phyloP scores from a whole-genome alignment of 2,329 filamentous ascomycete genomes.

The Fusarium anthophilum region DNA sequence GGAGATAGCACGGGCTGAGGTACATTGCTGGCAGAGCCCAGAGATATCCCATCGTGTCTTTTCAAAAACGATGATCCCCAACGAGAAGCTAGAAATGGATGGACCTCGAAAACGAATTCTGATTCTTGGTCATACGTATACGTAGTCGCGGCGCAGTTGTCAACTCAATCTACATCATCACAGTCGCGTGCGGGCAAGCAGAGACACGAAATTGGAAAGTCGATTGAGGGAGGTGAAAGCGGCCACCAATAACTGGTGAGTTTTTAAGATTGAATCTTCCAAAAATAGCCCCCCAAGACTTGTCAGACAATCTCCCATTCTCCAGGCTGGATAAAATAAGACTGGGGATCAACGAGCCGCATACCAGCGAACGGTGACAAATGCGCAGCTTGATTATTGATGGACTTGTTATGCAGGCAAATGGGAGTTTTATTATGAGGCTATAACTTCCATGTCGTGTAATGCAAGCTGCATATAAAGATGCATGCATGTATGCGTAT shows the following conservation, averaged over 20 bases:
- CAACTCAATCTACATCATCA: not conserved
- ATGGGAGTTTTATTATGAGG: not conserved
- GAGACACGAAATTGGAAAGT: not conserved
- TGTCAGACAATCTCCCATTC: constrained; percentile 27
- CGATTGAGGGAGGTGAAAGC: constrained; percentile 2
- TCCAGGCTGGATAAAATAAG: constrained; percentile 7
- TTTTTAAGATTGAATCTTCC: constrained; percentile 35
- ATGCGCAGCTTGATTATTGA: not conserved
- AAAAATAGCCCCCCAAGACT: constrained; percentile 28
- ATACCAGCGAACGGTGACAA: constrained; percentile 24
- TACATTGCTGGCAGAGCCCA: constrained; percentile 22
- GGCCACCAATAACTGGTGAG: constrained; percentile 12
- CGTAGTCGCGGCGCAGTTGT: not conserved
- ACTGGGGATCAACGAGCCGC: constrained; percentile 19
- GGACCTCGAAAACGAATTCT: not conserved
- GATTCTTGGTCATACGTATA: not conserved
- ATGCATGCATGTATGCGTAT: not conserved
- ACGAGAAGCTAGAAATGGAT: not conserved
- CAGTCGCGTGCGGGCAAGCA: not conserved
- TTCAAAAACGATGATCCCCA: not conserved
- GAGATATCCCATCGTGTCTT: constrained; percentile 6
- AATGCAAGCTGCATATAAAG: not conserved
- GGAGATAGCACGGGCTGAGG: not conserved
- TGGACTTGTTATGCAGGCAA: constrained; percentile 12
- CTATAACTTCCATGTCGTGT: not conserved